Evolutionary conservation across 768 basidiomycete species (phyloP).

Genomic region (Cyathus striatus): DNA sequence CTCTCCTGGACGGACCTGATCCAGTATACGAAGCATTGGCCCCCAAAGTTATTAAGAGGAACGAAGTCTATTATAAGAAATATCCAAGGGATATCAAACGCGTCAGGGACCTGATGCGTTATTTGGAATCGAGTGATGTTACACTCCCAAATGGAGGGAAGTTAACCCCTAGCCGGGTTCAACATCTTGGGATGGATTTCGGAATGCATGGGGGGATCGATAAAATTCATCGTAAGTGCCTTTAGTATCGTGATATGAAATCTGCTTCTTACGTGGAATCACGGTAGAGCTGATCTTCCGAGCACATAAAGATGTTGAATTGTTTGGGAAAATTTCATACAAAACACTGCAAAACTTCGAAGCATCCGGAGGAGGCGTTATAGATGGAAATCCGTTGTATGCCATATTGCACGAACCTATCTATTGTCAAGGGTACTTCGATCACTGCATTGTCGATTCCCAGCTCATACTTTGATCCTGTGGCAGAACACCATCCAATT

Average conservation of each 20-base stretch:
- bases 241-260: too few species aligned
- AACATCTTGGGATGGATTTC: constrained; percentile 39
- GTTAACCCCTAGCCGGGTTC: constrained; percentile 34
- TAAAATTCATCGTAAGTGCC: constrained; percentile 37
- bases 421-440: constrained; percentile 49
- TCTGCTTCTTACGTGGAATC: neutral
- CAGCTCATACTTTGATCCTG: too few species aligned
- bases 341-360: constrained; percentile 37
- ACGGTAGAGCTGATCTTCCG: constrained; percentile 40
- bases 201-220: constrained; percentile 45
- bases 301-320: constrained; percentile 37
- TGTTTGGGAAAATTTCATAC: constrained; percentile 38
- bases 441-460: too few species aligned
- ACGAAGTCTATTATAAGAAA: constrained; percentile 42
- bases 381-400: constrained; percentile 48
- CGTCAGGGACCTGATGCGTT: constrained; percentile 37
- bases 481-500: constrained; percentile 39
- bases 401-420: constrained; percentile 45
- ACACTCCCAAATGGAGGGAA: constrained; percentile 37
- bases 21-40: constrained; percentile 32
- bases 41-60: constrained; percentile 37
- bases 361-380: constrained; percentile 22
- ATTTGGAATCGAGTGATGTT: constrained; percentile 33
- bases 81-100: constrained; percentile 42
- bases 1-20: constrained; percentile 39